These are phyloP conservation scores for Saksenaea vasiformis DNA, from an alignment of 371 early-diverging fungal genomes.

Conservation along the genomic window DNA sequence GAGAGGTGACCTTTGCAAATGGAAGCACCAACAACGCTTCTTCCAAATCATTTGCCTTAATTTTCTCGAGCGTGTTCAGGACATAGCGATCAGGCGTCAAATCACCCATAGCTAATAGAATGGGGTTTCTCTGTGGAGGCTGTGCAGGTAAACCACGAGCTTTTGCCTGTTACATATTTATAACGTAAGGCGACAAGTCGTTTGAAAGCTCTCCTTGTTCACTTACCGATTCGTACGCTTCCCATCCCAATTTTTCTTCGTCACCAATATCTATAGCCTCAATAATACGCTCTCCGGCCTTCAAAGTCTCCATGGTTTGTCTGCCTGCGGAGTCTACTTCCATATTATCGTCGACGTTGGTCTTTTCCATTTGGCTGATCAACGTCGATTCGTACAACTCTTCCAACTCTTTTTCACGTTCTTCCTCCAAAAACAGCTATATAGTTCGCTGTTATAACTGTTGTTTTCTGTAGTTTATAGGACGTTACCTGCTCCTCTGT, in stretches of 20 bases:
- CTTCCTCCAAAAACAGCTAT: conserved; percentile 90
- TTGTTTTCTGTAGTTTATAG: neutral
- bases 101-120: conserved; percentile 73
- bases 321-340: conserved; percentile 80
- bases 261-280: conserved; percentile 90
- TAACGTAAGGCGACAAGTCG: neutral
- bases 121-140: conserved; percentile 67
- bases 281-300: conserved; percentile 90
- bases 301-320: conserved; percentile 87
- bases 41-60: conserved; percentile 84
- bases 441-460: neutral
- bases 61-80: conserved; percentile 69
- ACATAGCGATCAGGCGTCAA: conserved; percentile 82
- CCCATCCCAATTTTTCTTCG: conserved; percentile 73
- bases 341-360: conserved; percentile 54
- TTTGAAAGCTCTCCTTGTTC: neutral
- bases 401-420: conserved; percentile 92
- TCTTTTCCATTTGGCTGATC: conserved; percentile 66
- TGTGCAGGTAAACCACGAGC: conserved; percentile 51
- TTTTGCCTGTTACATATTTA: conserved; percentile 36
- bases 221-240: conserved; percentile 58
- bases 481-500: conserved; percentile 84
- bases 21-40: conserved; percentile 88
- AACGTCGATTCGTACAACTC: conserved; percentile 81
- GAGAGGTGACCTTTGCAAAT: conserved; percentile 71